phyloP scores from a whole-genome alignment of 108 stramenopile species.

The Discostella pseudostelligera region DNA sequence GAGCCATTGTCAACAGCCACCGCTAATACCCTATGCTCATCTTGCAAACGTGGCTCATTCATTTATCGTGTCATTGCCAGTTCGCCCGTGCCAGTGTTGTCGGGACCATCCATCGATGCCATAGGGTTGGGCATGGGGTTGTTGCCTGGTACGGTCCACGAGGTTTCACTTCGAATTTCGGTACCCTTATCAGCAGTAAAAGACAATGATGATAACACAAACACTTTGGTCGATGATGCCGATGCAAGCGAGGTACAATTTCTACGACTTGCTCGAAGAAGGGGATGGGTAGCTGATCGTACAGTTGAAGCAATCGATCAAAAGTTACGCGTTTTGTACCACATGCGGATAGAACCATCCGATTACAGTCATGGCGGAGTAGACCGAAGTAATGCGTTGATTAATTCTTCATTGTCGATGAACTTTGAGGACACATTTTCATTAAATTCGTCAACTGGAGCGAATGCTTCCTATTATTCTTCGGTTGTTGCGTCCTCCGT shows the following conservation, averaged over 20 bases:
- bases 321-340: constrained; percentile 27
- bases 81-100: constrained; percentile 66
- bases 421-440: constrained; percentile 26
- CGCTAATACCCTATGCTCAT: constrained; percentile 15
- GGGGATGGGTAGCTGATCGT: constrained; percentile 77
- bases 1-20: constrained; percentile 33
- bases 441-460: constrained; percentile 14
- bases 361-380: constrained; percentile 6
- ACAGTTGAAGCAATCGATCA: constrained; percentile 31
- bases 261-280: constrained; percentile 57
- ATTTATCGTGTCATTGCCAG: constrained; percentile 61
- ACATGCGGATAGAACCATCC: constrained; percentile 36
- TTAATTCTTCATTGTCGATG: constrained; percentile 14
- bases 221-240: constrained; percentile 32
- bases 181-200: constrained; percentile 33
- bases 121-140: constrained; percentile 57
- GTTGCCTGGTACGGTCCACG: constrained; percentile 70
- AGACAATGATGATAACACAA: constrained; percentile 13
- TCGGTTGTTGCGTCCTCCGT: constrained; percentile 43
- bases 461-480: constrained; percentile 28
- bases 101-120: constrained; percentile 71
- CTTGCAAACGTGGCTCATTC: constrained; percentile 60
- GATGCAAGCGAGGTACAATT: constrained; percentile 47
- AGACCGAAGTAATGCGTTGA: background rate
- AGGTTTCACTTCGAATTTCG: constrained; percentile 57